phyloP scores from a whole-genome alignment of 495 filamentous ascomycete species.

The Trichoderma erinaceum region DNA sequence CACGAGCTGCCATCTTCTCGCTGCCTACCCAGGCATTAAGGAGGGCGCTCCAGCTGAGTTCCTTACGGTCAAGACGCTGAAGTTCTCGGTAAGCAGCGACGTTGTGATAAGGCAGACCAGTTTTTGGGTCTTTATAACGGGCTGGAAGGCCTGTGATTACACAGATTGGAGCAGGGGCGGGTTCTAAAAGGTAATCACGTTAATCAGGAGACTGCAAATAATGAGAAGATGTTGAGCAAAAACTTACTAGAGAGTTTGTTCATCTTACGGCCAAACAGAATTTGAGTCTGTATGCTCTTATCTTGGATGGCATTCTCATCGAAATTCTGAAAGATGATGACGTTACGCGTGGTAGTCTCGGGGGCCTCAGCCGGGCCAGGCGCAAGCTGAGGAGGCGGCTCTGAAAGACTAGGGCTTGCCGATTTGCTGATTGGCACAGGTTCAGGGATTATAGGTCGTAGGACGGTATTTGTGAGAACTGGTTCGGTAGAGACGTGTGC shows the following conservation, averaged over 20 bases:
- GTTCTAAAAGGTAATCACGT: conserved; percentile 17
- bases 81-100: conserved; percentile 69
- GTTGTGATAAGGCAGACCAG: conserved; percentile 69
- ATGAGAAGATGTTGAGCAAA: not conserved
- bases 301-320: conserved; percentile 48
- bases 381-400: not conserved
- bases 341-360: conserved; percentile 39
- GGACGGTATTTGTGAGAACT: not conserved
- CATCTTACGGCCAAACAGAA: conserved; percentile 49
- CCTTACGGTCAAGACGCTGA: conserved; percentile 55
- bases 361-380: conserved; percentile 19
- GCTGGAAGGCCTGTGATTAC: conserved; percentile 76
- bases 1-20: conserved; percentile 51
- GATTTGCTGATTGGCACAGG: not conserved
- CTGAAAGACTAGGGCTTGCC: conserved; percentile 5
- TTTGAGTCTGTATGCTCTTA: conserved; percentile 47
- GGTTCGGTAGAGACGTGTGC: conserved; percentile 16
- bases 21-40: conserved; percentile 69
- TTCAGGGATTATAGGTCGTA: not conserved
- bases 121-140: conserved; percentile 68
- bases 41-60: conserved; percentile 69
- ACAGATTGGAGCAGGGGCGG: conserved; percentile 50
- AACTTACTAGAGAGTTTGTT: conserved; percentile 41
- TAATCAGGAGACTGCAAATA: not conserved
- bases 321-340: conserved; percentile 53